Conservation (phyloP, 306 rosid genomes). For the Gynostemma pentaphyllum region DNA sequence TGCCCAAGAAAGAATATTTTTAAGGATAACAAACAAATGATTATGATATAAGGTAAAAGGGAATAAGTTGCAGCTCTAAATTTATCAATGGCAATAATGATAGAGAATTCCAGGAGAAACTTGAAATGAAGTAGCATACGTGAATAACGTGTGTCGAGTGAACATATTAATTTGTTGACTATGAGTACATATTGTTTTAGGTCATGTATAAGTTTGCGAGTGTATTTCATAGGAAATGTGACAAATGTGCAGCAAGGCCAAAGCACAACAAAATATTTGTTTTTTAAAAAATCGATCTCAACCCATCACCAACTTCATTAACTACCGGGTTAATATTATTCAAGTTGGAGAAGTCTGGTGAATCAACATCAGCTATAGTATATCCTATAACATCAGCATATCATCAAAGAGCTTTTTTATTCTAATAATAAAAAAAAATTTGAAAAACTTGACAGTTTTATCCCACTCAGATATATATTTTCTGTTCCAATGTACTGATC, state of each 20-base stretch:
- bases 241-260: background rate
- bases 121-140: background rate
- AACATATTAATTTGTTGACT: background rate
- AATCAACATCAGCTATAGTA: constrained; percentile 2
- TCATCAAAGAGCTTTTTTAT: constrained; percentile 7
- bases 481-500: background rate
- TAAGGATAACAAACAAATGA: background rate
- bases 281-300: background rate
- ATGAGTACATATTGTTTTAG: background rate
- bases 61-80: background rate
- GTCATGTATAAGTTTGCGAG: background rate
- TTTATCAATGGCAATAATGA: background rate
- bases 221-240: background rate
- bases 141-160: background rate
- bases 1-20: constrained; percentile 14
- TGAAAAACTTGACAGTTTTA: no score
- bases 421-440: no score
- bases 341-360: background rate
- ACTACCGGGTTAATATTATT: background rate
- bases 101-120: background rate
- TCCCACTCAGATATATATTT: background rate
- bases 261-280: background rate
- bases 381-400: background rate
- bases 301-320: background rate
- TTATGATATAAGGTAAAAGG: background rate